Base-by-base conservation (phyloP, 352 stramenopile genomes). In the Globisporangium cederbergense region DNA sequence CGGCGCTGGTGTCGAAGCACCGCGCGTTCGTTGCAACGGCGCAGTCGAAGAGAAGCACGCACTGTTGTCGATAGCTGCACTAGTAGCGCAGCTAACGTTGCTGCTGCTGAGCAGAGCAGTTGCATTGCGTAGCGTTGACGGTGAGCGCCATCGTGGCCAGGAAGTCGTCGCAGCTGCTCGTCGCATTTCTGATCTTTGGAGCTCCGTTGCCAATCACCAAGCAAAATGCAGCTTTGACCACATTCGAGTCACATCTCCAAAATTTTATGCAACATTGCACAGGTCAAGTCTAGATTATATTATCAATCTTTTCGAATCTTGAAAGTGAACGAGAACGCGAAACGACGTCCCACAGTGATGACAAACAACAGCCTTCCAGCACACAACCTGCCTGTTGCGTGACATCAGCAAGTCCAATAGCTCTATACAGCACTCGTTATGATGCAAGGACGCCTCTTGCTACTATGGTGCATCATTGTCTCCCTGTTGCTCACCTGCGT, bases 141-240 rank as follows among this genome's bases (percentile, higher is more conserved):
- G 18, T 30, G 43, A 20, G 40, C 57, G 43, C 57, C 57, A 63
- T 45, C 57, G 43, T 18, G 18, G 13, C 57, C 42, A 58, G 20
- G 16, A 47, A n/a, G 42, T 22, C 42, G 42, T 14, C 18, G 30
- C 40, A 5, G 42, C 28, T 46, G 57, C 43, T 62, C 57, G 57
- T 63, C 30, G 57, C 57, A 63, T 63, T 42, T 42, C 36, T 43
- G 20, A 16, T 49, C 25, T 49, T 36, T 36, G 32, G 38, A 32
- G 52, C 30, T 11, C 22, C 18, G 32, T 62, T 55, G 57, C 57
- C 57, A 63, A 30, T 63, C 56, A 61, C 36, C 47, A 13, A 13
- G 45, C 45, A 49, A 11, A 14, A 20, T 22, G 16, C n/a, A 14
- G 18, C 11, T n/a, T 30, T 7, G 22, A n/a, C 4, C 49, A 38